Conservation (phyloP, 1,139 yeast species). For the Blastobotrys buckinghamii region DNA sequence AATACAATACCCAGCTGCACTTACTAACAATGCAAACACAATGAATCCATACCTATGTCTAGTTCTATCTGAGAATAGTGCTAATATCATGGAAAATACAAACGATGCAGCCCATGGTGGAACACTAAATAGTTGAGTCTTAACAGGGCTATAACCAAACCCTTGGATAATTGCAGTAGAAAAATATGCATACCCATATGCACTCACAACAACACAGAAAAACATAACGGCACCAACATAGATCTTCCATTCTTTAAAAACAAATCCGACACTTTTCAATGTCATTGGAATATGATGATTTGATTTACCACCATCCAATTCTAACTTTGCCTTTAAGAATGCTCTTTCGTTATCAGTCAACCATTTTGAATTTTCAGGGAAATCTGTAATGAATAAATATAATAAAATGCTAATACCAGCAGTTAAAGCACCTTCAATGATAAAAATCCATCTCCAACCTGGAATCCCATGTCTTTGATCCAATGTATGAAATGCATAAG, state of each 20-base stretch:
- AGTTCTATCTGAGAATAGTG: slow-evolving; percentile 50
- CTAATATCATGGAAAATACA: slow-evolving; percentile 42
- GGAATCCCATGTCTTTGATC: slow-evolving; percentile 35
- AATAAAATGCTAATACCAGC: slow-evolving; percentile 55
- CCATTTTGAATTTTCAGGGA: slow-evolving; percentile 58
- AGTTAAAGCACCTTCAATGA: slow-evolving; percentile 69
- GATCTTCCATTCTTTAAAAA: slow-evolving; percentile 25
- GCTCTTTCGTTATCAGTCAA: slow-evolving; percentile 36
- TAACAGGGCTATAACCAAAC: slow-evolving; percentile 52
- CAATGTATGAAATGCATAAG: slow-evolving; percentile 51
- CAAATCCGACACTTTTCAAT: slow-evolving; percentile 29
- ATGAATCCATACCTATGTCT: slow-evolving; percentile 47
- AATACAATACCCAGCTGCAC: slow-evolving; percentile 53
- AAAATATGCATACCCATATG: slow-evolving; percentile 37
- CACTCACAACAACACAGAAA: not conserved
- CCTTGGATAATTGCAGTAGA: slow-evolving; percentile 31
- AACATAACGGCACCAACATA: not conserved
- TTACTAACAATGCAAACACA: slow-evolving; percentile 38
- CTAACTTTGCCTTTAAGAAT: slow-evolving; percentile 35
- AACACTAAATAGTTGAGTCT: slow-evolving; percentile 61
- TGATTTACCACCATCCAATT: slow-evolving; percentile 39
- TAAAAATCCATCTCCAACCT: slow-evolving; percentile 70
- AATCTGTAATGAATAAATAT: slow-evolving; percentile 63
- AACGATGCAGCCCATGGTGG: slow-evolving; percentile 69
- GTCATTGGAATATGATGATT: slow-evolving; percentile 32